A percentile compares a stretch with the other conserved stretches of the same genome.
Conservation (phyloP, 2,329 filamentous ascomycete genomes). For the Geoglossum cookeanum region DNA sequence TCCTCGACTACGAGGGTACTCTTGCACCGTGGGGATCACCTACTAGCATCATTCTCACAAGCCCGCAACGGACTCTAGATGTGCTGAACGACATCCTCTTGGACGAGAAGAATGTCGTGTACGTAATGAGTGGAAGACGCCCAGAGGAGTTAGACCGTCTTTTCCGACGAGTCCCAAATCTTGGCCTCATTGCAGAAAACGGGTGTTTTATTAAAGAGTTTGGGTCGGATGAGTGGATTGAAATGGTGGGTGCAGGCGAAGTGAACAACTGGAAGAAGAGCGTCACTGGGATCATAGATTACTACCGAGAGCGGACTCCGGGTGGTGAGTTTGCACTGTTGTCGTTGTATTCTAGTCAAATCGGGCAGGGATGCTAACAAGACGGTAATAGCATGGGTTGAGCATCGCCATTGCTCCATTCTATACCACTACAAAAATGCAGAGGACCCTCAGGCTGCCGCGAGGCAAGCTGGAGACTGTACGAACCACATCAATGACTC, state of each 20-base stretch:
- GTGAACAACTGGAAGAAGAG: slow-evolving; percentile 66
- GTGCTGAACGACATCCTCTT: slow-evolving; percentile 63
- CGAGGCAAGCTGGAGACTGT: slow-evolving; percentile 70
- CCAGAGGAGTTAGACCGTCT: slow-evolving; percentile 75
- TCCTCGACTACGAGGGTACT: slow-evolving; percentile 88
- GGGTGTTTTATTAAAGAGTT: slow-evolving; percentile 73
- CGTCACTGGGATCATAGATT: slow-evolving; percentile 64
- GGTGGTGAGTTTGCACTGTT: slow-evolving; percentile 32
- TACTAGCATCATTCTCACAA: slow-evolving; percentile 67
- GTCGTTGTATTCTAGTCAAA: too few species aligned
- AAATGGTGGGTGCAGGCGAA: slow-evolving; percentile 52
- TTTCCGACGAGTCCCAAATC: slow-evolving; percentile 63
- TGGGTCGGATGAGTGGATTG: slow-evolving; percentile 50
- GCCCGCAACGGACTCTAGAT: slow-evolving; percentile 68
- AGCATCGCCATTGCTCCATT: slow-evolving; percentile 79
- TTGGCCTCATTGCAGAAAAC: slow-evolving; percentile 87
- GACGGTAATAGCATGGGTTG: slow-evolving; percentile 35
- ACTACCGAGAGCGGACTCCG: slow-evolving; percentile 78
- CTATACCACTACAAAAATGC: slow-evolving; percentile 79
- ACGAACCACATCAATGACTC: slow-evolving; percentile 91
- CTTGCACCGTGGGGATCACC: slow-evolving; percentile 74
- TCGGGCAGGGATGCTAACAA: neutral
- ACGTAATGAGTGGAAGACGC: slow-evolving; percentile 79
- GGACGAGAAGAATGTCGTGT: slow-evolving; percentile 69
- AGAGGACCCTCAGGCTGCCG: slow-evolving; percentile 55